Percentiles rank a stretch among this genome's conserved stretches.
phyloP scores from a whole-genome alignment of 2,329 filamentous ascomycete species.

The Arachnomyces sp. region DNA sequence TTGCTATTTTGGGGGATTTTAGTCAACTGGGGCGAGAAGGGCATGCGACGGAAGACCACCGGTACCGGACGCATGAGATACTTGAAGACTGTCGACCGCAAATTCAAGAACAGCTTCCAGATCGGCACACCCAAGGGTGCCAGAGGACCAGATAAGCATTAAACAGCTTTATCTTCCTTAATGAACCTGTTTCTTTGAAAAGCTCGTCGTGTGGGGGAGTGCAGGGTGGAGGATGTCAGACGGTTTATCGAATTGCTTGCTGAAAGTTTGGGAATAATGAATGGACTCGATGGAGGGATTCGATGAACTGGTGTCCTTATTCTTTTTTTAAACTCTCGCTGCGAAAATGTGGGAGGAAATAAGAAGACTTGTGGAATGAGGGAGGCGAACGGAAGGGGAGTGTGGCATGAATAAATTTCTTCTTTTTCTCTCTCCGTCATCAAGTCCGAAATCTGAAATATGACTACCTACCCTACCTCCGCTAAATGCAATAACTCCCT shows the following conservation, averaged over 20 bases:
- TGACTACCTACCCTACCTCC: background rate
- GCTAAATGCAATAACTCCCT: background rate
- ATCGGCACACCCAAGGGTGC: constrained; percentile 77
- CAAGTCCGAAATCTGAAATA: background rate
- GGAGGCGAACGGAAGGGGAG: constrained; percentile 22
- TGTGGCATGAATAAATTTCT: constrained; percentile 29
- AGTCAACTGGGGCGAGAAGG: constrained; percentile 99
- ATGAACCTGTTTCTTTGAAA: too few relatives aligned
- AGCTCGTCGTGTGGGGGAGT: too few relatives aligned
- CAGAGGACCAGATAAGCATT: constrained; percentile 53
- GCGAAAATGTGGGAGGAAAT: background rate
- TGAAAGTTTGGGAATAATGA: too few relatives aligned
- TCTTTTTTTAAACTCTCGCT: too few relatives aligned
- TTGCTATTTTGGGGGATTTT: too few relatives aligned
- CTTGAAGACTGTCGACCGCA: constrained; percentile 84
- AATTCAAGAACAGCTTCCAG: constrained; percentile 98
- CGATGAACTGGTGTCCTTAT: too few relatives aligned
- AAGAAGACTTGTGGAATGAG: constrained; percentile 1
- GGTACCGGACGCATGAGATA: constrained; percentile 94
- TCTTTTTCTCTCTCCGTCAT: constrained; percentile 18
- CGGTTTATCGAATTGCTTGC: too few relatives aligned
- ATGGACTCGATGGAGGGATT: too few relatives aligned
- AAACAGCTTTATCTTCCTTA: constrained; percentile 20
- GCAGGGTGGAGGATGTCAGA: too few relatives aligned
- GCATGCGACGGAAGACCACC: constrained; percentile 99